Percentiles rank a stretch among this genome's conserved stretches.
Evolutionary conservation across 1,139 yeast species (phyloP).

Genomic region (Candida dubliniensis): DNA sequence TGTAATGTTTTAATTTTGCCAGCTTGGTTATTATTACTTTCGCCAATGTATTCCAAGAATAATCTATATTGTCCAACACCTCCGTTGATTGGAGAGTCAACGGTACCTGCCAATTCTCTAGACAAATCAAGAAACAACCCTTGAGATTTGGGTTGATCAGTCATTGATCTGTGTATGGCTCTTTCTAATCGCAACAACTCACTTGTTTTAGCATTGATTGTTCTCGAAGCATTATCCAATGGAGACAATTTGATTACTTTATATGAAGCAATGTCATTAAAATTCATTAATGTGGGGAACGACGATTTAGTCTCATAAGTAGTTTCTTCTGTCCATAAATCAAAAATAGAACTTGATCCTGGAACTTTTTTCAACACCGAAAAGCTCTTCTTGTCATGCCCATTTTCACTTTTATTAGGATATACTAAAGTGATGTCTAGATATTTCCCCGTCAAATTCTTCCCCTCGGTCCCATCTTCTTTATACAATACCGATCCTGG

Average conservation of each 20-base stretch:
- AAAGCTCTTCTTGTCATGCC: constrained; percentile 68
- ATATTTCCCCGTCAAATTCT: constrained; percentile 60
- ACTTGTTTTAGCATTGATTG: constrained; percentile 66
- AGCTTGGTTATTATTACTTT: constrained; percentile 40
- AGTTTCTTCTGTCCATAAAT: constrained; percentile 87
- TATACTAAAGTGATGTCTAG: constrained; percentile 72
- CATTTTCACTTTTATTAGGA: constrained; percentile 72
- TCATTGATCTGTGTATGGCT: constrained; percentile 55
- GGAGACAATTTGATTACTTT: constrained; percentile 69
- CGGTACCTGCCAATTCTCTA: constrained; percentile 81
- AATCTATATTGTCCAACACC: constrained; percentile 84
- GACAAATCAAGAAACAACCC: constrained; percentile 67
- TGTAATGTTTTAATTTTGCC: constrained; percentile 52
- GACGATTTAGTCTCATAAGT: constrained; percentile 73
- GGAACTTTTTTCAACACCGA: constrained; percentile 71
- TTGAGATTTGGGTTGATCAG: constrained; percentile 51
- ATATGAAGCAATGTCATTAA: constrained; percentile 65
- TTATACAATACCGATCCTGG: constrained; percentile 80
- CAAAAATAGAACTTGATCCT: constrained; percentile 70
- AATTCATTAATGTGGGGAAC: constrained; percentile 87
- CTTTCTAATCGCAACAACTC: constrained; percentile 71
- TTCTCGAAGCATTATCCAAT: constrained; percentile 74
- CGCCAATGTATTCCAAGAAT: constrained; percentile 53
- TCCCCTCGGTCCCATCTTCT: constrained; percentile 61
- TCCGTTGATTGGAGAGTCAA: constrained; percentile 90